Evolutionary conservation across 371 early-diverging fungal genomes (phyloP).

Genomic region (Mucor velutinosus): DNA sequence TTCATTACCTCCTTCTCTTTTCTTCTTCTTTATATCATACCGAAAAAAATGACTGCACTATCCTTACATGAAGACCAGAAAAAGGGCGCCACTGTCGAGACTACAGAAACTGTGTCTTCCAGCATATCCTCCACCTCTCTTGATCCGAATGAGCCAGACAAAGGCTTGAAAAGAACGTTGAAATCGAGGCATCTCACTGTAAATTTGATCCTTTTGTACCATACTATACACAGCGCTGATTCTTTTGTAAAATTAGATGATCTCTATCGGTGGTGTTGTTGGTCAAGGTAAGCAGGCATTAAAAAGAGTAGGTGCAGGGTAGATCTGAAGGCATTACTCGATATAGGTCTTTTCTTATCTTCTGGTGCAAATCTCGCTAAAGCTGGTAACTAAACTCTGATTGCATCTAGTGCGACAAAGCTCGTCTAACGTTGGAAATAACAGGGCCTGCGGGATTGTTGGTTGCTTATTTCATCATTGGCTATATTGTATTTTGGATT

Average conservation of each 20-base stretch:
- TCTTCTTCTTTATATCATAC: not conserved
- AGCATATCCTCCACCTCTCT: not conserved
- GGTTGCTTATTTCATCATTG: slow-evolving; percentile 66
- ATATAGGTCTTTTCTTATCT: slow-evolving; percentile 77
- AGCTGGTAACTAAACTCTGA: slow-evolving; percentile 35
- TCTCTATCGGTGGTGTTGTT: slow-evolving; percentile 28
- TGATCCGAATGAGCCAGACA: slow-evolving; percentile 14
- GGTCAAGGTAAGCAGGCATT: slow-evolving; percentile 19
- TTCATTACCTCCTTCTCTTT: not conserved
- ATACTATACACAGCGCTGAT: not conserved
- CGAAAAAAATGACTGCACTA: not conserved
- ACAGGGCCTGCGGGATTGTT: slow-evolving; percentile 66
- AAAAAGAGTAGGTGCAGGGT: too few relatives aligned
- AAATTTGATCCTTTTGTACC: not conserved
- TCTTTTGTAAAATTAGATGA: slow-evolving; percentile 16
- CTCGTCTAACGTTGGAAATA: not conserved
- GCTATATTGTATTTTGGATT: slow-evolving; percentile 73
- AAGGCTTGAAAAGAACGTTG: slow-evolving; percentile 20
- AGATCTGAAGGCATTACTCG: too few relatives aligned
- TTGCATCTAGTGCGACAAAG: not conserved
- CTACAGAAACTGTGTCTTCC: not conserved
- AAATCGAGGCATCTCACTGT: slow-evolving; percentile 23
- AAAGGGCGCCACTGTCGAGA: not conserved
- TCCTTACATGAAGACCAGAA: not conserved
- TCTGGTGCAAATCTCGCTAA: slow-evolving; percentile 69